A percentile compares a stretch with the other conserved stretches of the same genome.
Evolutionary conservation across 2,329 filamentous ascomycete species (phyloP).

Genomic region (Chaetomium olivaceum): DNA sequence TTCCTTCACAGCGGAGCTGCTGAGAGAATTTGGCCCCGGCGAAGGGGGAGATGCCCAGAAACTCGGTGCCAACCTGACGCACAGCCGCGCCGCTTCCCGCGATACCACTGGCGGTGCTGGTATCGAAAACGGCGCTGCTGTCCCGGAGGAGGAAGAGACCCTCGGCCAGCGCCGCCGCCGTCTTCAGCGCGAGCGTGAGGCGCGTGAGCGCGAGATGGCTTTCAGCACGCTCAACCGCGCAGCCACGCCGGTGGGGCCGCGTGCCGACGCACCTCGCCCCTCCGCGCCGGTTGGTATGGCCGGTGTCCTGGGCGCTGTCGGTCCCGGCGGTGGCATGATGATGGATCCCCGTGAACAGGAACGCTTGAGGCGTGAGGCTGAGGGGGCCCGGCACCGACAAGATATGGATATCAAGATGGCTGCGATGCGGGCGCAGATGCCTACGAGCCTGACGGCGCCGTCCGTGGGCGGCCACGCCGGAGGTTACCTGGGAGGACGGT

Average conservation of each 20-base stretch:
- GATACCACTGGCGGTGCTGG: background rate
- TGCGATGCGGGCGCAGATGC: conserved; percentile 52
- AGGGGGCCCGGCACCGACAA: conserved; percentile 43
- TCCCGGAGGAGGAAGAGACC: conserved; percentile 67
- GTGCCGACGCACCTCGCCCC: conserved; percentile 14
- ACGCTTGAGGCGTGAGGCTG: conserved; percentile 44
- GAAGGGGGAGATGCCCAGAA: conserved; percentile 38
- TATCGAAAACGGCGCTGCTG: conserved; percentile 31
- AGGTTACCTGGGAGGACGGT: conserved; percentile 54
- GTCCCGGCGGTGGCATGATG: background rate
- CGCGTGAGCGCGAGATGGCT: conserved; percentile 58
- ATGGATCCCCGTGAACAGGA: conserved; percentile 45
- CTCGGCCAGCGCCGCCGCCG: conserved; percentile 74
- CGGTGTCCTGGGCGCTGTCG: background rate
- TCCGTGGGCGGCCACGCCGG: conserved; percentile 43
- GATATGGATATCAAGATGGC: conserved; percentile 53
- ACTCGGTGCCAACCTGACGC: conserved; percentile 23
- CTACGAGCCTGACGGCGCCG: conserved; percentile 41
- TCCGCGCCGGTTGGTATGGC: conserved; percentile 11
- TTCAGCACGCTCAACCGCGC: conserved; percentile 34
- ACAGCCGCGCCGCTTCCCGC: conserved; percentile 19
- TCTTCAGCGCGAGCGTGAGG: conserved; percentile 69
- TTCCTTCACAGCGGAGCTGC: conserved; percentile 68
- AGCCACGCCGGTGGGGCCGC: conserved; percentile 19
- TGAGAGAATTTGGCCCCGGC: conserved; percentile 61